A percentile compares a stretch with the other conserved stretches of the same genome.
These are phyloP conservation scores for Eragrostis curvula DNA, from an alignment of 176 grass and related monocot species.

Conservation along the genomic window DNA sequence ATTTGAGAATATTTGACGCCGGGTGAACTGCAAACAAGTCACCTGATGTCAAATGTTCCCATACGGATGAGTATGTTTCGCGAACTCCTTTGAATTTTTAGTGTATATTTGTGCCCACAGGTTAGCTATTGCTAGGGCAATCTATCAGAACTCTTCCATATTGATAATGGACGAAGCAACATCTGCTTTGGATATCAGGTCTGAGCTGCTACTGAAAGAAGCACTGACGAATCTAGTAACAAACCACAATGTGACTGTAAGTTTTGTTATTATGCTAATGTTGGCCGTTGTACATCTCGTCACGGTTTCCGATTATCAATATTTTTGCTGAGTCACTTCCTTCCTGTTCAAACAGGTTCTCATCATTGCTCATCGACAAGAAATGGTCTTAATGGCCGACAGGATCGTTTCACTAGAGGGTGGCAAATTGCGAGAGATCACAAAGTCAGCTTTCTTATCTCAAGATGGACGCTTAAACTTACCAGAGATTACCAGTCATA, in stretches of 20 bases:
- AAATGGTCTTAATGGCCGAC: slow-evolving; percentile 75
- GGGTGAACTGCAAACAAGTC: too few species aligned
- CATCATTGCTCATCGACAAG: slow-evolving; percentile 73
- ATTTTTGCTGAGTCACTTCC: slow-evolving; percentile 18
- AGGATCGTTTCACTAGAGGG: slow-evolving; percentile 66
- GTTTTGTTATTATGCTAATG: neutral
- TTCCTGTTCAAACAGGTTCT: slow-evolving; percentile 49
- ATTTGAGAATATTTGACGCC: too few species aligned
- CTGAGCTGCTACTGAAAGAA: slow-evolving; percentile 72
- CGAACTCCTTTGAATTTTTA: neutral
- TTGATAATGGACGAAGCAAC: slow-evolving; percentile 86
- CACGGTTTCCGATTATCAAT: neutral
- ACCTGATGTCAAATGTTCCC: too few species aligned
- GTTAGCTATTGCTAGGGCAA: slow-evolving; percentile 73
- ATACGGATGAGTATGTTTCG: too few species aligned
- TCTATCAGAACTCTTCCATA: slow-evolving; percentile 74
- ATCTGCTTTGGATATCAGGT: slow-evolving; percentile 77
- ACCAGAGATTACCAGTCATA: neutral
- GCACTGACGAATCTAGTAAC: slow-evolving; percentile 56
- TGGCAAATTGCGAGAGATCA: slow-evolving; percentile 51
- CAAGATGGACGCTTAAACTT: slow-evolving; percentile 28
- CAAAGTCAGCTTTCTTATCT: slow-evolving; percentile 56
- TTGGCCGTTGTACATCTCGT: neutral
- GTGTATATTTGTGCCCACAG: slow-evolving; percentile 46
- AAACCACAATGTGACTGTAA: slow-evolving; percentile 52